Percentiles rank a stretch among this genome's conserved stretches.
Evolutionary conservation across 140 eudicot species (phyloP).

Genomic region (Bidens hawaiensis): DNA sequence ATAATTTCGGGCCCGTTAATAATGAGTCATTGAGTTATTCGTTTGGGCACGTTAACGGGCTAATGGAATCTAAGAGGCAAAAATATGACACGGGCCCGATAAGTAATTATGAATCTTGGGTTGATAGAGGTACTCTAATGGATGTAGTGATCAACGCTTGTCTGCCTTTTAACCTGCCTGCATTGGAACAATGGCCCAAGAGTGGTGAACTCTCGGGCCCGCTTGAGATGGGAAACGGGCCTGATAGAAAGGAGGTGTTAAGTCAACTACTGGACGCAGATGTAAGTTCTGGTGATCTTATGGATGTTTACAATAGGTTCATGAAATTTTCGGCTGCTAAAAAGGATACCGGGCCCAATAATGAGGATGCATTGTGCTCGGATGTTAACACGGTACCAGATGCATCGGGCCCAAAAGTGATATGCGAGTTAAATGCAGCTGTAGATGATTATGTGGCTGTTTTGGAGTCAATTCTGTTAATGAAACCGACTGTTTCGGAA

Average conservation of each 20-base stretch:
- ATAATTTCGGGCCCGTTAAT: slow-evolving; percentile 1
- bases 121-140: slow-evolving; percentile 11
- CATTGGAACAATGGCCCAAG: slow-evolving; percentile 24
- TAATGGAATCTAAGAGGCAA: slow-evolving; percentile 18
- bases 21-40: too few species aligned
- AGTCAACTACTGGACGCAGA: background rate
- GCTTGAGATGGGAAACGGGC: background rate
- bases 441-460: slow-evolving; percentile 3
- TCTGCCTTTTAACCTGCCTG: slow-evolving; percentile 26
- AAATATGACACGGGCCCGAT: slow-evolving; percentile 7
- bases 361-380: background rate
- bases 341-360: slow-evolving; percentile 4
- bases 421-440: background rate
- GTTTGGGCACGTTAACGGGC: background rate
- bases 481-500: slow-evolving; percentile 15
- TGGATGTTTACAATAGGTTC: slow-evolving; percentile 3
- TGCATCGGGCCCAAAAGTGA: slow-evolving; percentile 8
- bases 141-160: slow-evolving; percentile 9
- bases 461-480: background rate
- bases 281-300: background rate
- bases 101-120: slow-evolving; percentile 7
- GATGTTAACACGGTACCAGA: background rate
- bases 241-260: background rate
- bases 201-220: background rate
- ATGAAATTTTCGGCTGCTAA: background rate